Evolutionary conservation across 352 stramenopile species (phyloP), one percentile per base, ranked within the genome.

Genomic region (Phytophthora niederhauseri): DNA sequence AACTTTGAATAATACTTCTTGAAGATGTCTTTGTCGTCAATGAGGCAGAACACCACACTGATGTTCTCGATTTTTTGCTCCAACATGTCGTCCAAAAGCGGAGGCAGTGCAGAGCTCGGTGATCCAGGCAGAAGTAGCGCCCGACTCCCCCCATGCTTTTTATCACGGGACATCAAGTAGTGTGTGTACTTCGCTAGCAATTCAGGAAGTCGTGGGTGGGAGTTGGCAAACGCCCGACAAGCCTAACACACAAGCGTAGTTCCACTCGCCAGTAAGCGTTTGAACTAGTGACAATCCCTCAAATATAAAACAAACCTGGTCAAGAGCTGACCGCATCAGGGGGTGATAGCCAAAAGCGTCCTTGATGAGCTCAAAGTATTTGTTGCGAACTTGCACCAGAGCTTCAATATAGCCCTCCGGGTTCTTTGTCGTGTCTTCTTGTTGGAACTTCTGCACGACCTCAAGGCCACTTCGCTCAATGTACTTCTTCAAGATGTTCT

Each of bases 1-100:
- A 91, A 92, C 58, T 94, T 96, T 2, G 89, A 85, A 58, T 96
- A 96, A 59, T 91, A 95, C 51, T 94, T 94, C 64, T 96, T 94
- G 85, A 96, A 96, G 12, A 96, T 72, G 61, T 96, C 89, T 65
- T 96, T 96, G 78, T 96, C 89, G 31, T 96, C 87, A 51, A 96
- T 91, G n/a, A 96, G 74, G 55, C 87, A 94, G 62, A 96, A 96
- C 20, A 96, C 89, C 36, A 95, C 78, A 12, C 87, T 80, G 24
- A 95, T 88, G 41, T 88, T 90, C 52, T 93, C 84, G 51, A 96
- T 91, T 68, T 93, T 94, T 36, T 82, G 79, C 50, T 96, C 89
- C 31, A 95, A 59, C 22, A 61, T 82, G 30, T 90, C 87, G 45
- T 91, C 87, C 31, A 80, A 34, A 61, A 66, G 41, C 20, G 58